Evolutionary conservation across 2,329 filamentous ascomycete genomes (phyloP).

Genomic region (Alternaria dauci): DNA sequence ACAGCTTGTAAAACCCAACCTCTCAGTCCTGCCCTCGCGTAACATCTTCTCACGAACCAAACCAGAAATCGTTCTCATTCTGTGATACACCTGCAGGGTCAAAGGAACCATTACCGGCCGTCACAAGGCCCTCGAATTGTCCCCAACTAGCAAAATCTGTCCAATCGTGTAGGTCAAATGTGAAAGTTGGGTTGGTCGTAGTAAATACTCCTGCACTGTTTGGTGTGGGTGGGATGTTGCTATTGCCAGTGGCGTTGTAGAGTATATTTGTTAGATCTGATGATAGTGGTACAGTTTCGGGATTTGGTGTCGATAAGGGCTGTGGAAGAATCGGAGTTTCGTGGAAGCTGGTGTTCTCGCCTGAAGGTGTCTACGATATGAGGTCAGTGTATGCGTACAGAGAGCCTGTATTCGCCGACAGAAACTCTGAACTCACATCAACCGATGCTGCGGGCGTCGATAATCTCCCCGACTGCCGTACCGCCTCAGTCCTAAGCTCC

Average conservation of each 20-base stretch:
- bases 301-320: neutral
- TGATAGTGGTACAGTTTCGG: neutral
- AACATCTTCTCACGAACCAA: neutral
- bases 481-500: constrained; percentile 57
- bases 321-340: neutral
- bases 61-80: constrained; percentile 21
- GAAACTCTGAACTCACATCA: neutral
- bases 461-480: constrained; percentile 33
- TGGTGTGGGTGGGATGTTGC: constrained; percentile 41
- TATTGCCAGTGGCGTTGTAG: neutral
- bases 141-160: constrained; percentile 50
- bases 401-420: neutral
- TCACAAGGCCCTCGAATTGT: constrained; percentile 51
- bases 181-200: constrained; percentile 6
- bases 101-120: constrained; percentile 45
- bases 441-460: constrained; percentile 3
- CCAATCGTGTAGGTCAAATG: constrained; percentile 36
- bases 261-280: constrained; percentile 20
- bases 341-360: constrained; percentile 1
- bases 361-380: neutral
- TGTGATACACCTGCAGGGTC: constrained; percentile 37
- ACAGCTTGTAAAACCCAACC: neutral
- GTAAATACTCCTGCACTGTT: constrained; percentile 28
- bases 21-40: no score
- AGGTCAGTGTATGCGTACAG: neutral